These are phyloP conservation scores for Salix dunnii DNA, from an alignment of 345 rosid genomes.

Conservation along the genomic window DNA sequence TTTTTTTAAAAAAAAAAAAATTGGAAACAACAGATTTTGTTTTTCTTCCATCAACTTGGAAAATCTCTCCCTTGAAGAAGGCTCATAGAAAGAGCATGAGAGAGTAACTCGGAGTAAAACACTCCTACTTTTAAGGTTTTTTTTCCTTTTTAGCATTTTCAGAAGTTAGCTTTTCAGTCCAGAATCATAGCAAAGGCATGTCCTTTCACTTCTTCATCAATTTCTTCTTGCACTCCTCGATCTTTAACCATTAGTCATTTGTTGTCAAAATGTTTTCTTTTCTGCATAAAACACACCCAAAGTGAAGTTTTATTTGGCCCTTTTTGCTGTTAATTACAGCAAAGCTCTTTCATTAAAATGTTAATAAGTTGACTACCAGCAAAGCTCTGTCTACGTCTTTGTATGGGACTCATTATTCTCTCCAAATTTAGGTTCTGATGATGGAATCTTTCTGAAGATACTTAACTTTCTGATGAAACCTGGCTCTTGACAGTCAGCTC, in stretches of 20 bases:
- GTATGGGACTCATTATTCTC: background rate
- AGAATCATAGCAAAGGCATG: too few species aligned
- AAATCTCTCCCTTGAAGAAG: conserved; percentile 12
- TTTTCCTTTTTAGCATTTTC: background rate
- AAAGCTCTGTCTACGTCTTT: background rate
- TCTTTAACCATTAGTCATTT: too few species aligned
- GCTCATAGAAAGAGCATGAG: conserved; percentile 20
- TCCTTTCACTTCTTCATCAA: too few species aligned
- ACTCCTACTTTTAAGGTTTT: too few species aligned
- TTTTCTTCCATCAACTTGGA: conserved; percentile 1
- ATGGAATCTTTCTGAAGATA: background rate
- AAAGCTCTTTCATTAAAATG: background rate
- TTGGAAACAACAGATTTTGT: too few species aligned
- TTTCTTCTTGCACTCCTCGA: too few species aligned
- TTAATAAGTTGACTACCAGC: background rate
- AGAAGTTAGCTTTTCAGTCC: too few species aligned
- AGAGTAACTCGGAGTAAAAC: background rate
- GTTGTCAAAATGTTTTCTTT: too few species aligned
- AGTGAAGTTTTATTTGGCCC: background rate
- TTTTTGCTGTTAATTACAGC: too few species aligned
- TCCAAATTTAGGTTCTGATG: background rate
- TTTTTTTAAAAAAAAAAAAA: too few species aligned
- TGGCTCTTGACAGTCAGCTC: background rate
- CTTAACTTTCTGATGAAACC: conserved; percentile 5
- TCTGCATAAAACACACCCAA: background rate